These are phyloP conservation scores for Spinacia oleracea DNA, from an alignment of 179 eudicot species.

Conservation along the genomic window DNA sequence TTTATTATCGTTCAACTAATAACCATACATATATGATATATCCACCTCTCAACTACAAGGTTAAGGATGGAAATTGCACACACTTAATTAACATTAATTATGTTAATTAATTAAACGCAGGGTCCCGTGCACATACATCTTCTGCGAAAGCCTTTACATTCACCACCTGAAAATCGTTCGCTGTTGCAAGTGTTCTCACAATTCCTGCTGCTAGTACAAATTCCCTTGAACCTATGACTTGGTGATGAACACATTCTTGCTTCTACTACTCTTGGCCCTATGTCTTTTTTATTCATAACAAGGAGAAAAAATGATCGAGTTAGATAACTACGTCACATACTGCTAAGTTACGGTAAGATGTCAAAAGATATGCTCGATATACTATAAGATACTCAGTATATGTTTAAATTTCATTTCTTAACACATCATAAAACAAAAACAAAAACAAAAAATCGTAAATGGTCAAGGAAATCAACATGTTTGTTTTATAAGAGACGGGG, in stretches of 20 bases:
- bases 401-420: too few relatives aligned
- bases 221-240: slow-evolving; percentile 2
- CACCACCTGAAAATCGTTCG: not conserved
- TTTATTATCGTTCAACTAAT: not conserved
- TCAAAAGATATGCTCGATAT: too few relatives aligned
- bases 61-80: not conserved
- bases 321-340: too few relatives aligned
- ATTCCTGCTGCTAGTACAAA: not conserved
- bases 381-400: too few relatives aligned
- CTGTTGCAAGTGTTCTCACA: not conserved
- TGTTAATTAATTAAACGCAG: not conserved
- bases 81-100: not conserved
- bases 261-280: not conserved
- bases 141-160: not conserved
- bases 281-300: not conserved
- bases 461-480: too few relatives aligned
- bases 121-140: not conserved
- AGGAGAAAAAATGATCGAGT: too few relatives aligned
- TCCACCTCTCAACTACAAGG: not conserved
- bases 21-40: not conserved
- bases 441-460: too few relatives aligned
- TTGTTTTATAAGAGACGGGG: too few relatives aligned
- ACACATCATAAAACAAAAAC: too few relatives aligned
- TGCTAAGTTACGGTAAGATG: too few relatives aligned
- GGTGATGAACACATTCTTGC: not conserved